A percentile compares a stretch with the other conserved stretches of the same genome.
phyloP scores from a whole-genome alignment of 805 yeast species.

The Metschnikowia corniflorae region DNA sequence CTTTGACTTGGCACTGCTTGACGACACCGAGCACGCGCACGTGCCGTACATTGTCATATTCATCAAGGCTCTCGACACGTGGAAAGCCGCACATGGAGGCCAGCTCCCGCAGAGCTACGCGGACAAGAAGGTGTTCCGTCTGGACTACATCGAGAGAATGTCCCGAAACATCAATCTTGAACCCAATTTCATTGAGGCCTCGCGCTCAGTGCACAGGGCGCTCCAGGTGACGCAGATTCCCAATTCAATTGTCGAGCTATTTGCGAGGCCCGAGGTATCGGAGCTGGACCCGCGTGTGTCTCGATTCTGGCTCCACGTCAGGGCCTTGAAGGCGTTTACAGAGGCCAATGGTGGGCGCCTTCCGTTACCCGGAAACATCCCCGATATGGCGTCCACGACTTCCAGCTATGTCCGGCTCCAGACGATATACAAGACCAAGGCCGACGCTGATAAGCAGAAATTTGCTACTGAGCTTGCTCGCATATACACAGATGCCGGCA shows the following conservation, averaged over 20 bases:
- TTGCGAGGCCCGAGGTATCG: constrained; percentile 10
- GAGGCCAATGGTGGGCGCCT: constrained; percentile 33
- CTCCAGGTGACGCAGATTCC: constrained; percentile 36
- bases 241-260: constrained; percentile 21
- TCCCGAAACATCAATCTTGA: constrained; percentile 49
- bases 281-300: constrained; percentile 22
- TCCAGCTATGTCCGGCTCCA: constrained; percentile 56
- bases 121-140: constrained; percentile 41
- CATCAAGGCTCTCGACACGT: constrained; percentile 48
- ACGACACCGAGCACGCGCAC: constrained; percentile 48
- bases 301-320: constrained; percentile 60
- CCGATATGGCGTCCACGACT: constrained; percentile 88
- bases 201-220: constrained; percentile 33
- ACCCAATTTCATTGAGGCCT: constrained; percentile 43
- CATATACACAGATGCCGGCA: constrained; percentile 25
- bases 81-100: constrained; percentile 31
- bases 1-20: constrained; percentile 45
- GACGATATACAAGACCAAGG: constrained; percentile 53
- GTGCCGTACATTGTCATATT: constrained; percentile 68
- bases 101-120: constrained; percentile 34
- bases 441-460: constrained; percentile 42
- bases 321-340: constrained; percentile 53
- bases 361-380: constrained; percentile 74
- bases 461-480: constrained; percentile 35
- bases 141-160: constrained; percentile 29